Conservation (phyloP, 2,329 filamentous ascomycete genomes). For the Phaeosphaeriaceae sp. region DNA sequence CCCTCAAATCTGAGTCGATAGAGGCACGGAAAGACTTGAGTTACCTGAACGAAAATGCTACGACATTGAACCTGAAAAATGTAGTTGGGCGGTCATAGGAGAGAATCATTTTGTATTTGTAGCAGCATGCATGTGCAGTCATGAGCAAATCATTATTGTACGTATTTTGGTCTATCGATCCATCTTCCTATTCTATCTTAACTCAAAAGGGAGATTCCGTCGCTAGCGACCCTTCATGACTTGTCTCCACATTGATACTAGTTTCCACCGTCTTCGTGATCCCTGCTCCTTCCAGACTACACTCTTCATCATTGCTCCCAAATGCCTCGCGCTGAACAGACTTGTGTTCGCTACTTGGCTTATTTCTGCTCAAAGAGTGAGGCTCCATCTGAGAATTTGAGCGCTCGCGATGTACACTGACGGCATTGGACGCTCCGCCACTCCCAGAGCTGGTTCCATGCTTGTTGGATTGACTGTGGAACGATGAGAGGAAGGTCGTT, state of each 20-base stretch:
- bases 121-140: too few species aligned
- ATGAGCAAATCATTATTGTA: not conserved
- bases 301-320: slow-evolving; percentile 17
- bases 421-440: not conserved
- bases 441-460: slow-evolving; percentile 1
- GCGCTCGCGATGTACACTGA: not conserved
- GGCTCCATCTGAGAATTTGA: slow-evolving; percentile 14
- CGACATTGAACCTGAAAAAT: not conserved
- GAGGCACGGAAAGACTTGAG: too few species aligned
- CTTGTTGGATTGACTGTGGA: slow-evolving; percentile 2
- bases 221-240: not conserved
- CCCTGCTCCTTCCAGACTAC: slow-evolving; percentile 10
- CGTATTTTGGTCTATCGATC: not conserved
- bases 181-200: not conserved
- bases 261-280: slow-evolving; percentile 19
- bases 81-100: too few species aligned
- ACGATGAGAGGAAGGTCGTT: slow-evolving; percentile 10
- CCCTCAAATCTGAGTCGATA: too few species aligned
- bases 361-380: slow-evolving; percentile 4
- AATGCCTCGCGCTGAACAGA: not conserved
- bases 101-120: too few species aligned
- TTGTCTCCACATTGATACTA: not conserved
- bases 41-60: too few species aligned
- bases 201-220: not conserved
- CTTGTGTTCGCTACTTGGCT: slow-evolving; percentile 2